Conservation (phyloP, 1,284 basidiomycete species). For the Phlebopus sp. region DNA sequence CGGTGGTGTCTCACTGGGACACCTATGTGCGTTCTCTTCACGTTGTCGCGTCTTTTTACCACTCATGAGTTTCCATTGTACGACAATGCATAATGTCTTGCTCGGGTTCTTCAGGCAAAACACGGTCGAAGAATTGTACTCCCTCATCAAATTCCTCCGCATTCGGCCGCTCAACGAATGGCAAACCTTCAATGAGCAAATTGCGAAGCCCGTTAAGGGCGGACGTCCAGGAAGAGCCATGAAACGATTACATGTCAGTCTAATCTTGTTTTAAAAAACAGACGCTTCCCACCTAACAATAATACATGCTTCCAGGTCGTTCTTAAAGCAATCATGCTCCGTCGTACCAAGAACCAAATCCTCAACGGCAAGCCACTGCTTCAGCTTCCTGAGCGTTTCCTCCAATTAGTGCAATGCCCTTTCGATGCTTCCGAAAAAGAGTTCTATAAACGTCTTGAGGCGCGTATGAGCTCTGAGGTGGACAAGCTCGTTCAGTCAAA, state of each 20-base stretch:
- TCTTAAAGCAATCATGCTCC: conserved; percentile 85
- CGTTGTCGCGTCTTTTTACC: neutral
- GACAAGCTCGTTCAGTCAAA: conserved; percentile 61
- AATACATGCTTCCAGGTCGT: conserved; percentile 54
- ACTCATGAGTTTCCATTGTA: no score
- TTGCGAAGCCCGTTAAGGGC: conserved; percentile 77
- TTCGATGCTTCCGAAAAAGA: conserved; percentile 74
- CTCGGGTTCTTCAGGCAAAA: conserved; percentile 60
- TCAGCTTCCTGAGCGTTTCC: conserved; percentile 72
- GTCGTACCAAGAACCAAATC: conserved; percentile 81
- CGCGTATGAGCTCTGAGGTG: conserved; percentile 70
- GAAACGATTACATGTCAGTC: conserved; percentile 74
- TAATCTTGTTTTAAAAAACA: neutral
- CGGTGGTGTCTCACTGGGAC: conserved; percentile 92
- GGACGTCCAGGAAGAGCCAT: conserved; percentile 72
- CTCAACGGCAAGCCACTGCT: conserved; percentile 88
- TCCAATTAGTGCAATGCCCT: conserved; percentile 72
- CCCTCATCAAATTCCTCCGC: conserved; percentile 86
- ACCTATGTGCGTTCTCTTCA: conserved; percentile 62
- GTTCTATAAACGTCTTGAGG: conserved; percentile 82
- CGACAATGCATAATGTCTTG: neutral
- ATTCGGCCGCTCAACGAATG: conserved; percentile 83
- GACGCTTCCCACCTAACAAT: neutral
- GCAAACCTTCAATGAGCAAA: conserved; percentile 74
- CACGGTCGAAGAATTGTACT: conserved; percentile 86